Base-by-base conservation (phyloP, 208 protist species). In the Crithidia fasciculata region DNA sequence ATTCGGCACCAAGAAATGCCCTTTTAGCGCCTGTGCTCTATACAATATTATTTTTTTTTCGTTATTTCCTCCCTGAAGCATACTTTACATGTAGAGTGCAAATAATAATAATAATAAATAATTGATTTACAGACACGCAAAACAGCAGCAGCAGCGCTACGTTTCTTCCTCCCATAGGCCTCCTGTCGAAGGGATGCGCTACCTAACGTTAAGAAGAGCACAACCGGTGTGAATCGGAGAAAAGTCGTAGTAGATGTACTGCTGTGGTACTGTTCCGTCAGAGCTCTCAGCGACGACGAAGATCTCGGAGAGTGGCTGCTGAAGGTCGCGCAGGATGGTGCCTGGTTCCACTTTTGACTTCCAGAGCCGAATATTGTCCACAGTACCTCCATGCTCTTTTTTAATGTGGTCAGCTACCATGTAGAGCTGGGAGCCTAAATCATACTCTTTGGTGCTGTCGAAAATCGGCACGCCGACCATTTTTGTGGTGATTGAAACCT, bases 401-500 rank as follows among this genome's bases (percentile, higher is more conserved):
- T 88, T 83, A 12, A 96, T 88, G 40, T 79, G 72, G 39, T 88
- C 64, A 10, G 62, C 67, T 5, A 96, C 76, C 13, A 52, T 66
- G 64, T 78, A 90, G 8, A 96, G 66, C 36, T 84, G 76, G 3
- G 73, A 68, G 8, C 49, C 60, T 4, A 61, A n/a, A 7, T 64
- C 67, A 36, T 82, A 86, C 13, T 71, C 72, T 15, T 76, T 70
- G 15, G 87, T 81, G 13, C 72, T 69, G 58, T 96, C 89, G 71
- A 94, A 92, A 40, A 92, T 64, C 4, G 86, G 69, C 56, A 93
- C 78, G 5, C 90, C 88, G 3, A 95, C 88, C 84, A 95, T 89
- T 80, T 89, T 93, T 9, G 74, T 72, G 1, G 65, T 74, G 18
- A 72, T 74, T 52, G 57, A 37, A 3, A 74, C 59, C 45, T 54